Conservation (phyloP, 176 grass and related monocot species). For the Metroxylon sagu region DNA sequence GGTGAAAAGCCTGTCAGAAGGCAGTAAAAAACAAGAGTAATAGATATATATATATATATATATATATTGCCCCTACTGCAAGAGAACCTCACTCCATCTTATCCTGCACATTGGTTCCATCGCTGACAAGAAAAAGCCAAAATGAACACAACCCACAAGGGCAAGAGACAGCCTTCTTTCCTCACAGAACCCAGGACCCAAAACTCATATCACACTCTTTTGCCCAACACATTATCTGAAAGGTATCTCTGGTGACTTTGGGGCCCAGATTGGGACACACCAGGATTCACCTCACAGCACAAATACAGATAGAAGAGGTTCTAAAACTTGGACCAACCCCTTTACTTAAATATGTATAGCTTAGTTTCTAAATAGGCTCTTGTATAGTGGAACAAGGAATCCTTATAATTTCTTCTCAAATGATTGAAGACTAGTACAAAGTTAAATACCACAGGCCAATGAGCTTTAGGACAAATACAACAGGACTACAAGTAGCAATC, state of each 20-base stretch:
- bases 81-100: too few relatives aligned
- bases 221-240: neutral
- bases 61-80: too few relatives aligned
- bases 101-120: too few relatives aligned
- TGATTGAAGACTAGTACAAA: neutral
- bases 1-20: too few relatives aligned
- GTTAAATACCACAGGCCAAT: neutral
- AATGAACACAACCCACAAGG: too few relatives aligned
- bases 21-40: too few relatives aligned
- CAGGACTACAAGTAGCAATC: conserved; percentile 1
- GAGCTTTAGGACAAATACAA: neutral
- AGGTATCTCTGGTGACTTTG: neutral
- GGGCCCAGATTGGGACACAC: neutral
- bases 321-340: neutral
- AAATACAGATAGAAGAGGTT: conserved; percentile 4
- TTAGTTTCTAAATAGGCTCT: neutral
- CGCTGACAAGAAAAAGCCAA: too few relatives aligned
- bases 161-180: neutral
- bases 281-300: conserved; percentile 3
- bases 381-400: neutral
- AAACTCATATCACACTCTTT: neutral
- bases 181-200: neutral
- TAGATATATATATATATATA: too few relatives aligned
- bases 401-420: neutral
- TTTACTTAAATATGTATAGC: neutral